These are phyloP conservation scores for Yamadazyma sp. DNA, from an alignment of 1,139 yeast genomes.

Conservation along the genomic window DNA sequence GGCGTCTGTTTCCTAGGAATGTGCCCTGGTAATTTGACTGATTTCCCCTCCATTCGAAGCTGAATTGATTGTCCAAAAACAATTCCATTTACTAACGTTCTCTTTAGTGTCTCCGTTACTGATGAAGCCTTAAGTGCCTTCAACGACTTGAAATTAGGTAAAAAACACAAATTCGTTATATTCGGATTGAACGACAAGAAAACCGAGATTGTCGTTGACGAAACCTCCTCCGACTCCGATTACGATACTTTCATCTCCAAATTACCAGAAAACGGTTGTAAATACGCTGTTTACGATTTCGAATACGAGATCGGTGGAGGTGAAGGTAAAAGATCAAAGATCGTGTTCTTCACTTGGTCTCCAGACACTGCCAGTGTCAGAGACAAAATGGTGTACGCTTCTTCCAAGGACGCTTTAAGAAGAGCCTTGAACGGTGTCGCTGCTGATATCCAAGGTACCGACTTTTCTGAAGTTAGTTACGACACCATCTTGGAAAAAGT, in stretches of 20 bases:
- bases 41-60: too few relatives aligned
- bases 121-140: constrained; percentile 92
- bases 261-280: constrained; percentile 94
- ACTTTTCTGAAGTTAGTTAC: constrained; percentile 92
- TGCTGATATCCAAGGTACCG: constrained; percentile 96
- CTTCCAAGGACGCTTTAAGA: constrained; percentile 96
- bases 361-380: constrained; percentile 96
- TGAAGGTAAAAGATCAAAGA: constrained; percentile 95
- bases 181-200: constrained; percentile 78
- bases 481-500: constrained; percentile 91
- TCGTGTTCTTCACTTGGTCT: constrained; percentile 93
- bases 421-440: constrained; percentile 95
- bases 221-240: constrained; percentile 69
- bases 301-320: constrained; percentile 88
- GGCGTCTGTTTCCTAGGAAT: too few relatives aligned
- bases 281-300: constrained; percentile 95
- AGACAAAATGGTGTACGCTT: constrained; percentile 96
- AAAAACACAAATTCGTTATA: constrained; percentile 80
- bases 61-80: too few relatives aligned
- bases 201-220: constrained; percentile 88
- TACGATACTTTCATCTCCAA: constrained; percentile 84
- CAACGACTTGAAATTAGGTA: constrained; percentile 94
- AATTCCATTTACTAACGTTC: constrained; percentile 12
- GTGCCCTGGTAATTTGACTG: too few relatives aligned
- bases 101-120: constrained; percentile 83